A percentile compares a stretch with the other conserved stretches of the same genome.
Evolutionary conservation across 2,329 filamentous ascomycete species (phyloP).

Genomic region (Colletotrichum paranaense): DNA sequence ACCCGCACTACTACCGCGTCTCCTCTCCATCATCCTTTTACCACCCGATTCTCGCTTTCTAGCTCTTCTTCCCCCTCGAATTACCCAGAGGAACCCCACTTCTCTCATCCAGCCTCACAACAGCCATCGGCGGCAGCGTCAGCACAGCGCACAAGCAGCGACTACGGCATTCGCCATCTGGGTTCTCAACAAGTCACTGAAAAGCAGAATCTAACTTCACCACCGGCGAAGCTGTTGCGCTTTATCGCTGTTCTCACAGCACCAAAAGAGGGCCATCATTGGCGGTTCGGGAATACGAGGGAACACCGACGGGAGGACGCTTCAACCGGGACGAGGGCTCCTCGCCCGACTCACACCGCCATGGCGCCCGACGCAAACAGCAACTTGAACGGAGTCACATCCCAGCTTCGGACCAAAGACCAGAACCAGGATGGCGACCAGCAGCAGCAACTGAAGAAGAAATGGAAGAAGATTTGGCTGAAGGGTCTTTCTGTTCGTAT

Average conservation of each 20-base stretch:
- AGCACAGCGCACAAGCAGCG: not conserved
- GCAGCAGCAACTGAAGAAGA: slow-evolving; percentile 25
- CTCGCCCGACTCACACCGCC: slow-evolving; percentile 13
- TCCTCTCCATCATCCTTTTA: not conserved
- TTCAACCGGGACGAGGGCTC: slow-evolving; percentile 12
- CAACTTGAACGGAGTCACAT: not conserved
- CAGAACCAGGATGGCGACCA: not conserved
- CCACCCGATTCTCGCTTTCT: not conserved
- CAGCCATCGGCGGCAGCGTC: not conserved
- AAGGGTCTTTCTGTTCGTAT: slow-evolving; percentile 28
- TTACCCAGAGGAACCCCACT: not conserved
- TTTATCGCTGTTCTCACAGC: not conserved
- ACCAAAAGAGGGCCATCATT: not conserved
- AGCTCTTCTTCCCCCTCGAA: not conserved
- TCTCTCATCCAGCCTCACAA: not conserved
- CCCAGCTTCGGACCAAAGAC: not conserved
- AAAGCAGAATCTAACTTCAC: not conserved
- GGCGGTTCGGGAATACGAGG: not conserved
- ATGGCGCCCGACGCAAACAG: slow-evolving; percentile 27
- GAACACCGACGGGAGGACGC: not conserved
- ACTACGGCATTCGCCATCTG: not conserved
- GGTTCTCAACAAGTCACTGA: not conserved
- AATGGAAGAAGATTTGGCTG: slow-evolving; percentile 30
- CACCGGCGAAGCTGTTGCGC: not conserved
- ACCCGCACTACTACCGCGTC: slow-evolving; percentile 4